These are phyloP conservation scores for Penicillium steckii DNA, from an alignment of 495 filamentous ascomycete genomes.

Conservation along the genomic window DNA sequence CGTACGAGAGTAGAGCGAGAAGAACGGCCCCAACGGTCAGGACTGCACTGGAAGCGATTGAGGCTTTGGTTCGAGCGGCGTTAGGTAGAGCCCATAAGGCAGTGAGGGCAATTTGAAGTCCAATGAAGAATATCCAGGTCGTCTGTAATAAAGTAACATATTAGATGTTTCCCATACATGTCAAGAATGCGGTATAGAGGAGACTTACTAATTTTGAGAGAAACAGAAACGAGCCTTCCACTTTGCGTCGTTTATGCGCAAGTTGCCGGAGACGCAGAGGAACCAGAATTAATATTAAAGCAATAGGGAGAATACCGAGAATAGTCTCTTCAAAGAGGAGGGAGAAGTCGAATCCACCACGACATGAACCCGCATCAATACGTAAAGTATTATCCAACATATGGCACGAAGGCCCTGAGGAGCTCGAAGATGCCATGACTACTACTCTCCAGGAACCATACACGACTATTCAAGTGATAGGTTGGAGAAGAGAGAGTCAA, in stretches of 20 bases:
- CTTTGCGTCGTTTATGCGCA: constrained; percentile 43
- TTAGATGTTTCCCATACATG: background rate
- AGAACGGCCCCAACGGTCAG: constrained; percentile 38
- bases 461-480: constrained; percentile 9
- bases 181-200: background rate
- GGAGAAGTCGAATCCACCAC: constrained; percentile 60
- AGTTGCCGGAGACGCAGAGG: constrained; percentile 49
- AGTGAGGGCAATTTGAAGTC: constrained; percentile 46
- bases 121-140: constrained; percentile 38
- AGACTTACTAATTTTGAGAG: constrained; percentile 44
- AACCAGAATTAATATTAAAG: constrained; percentile 45
- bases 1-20: constrained; percentile 49
- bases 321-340: constrained; percentile 58
- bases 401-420: constrained; percentile 25
- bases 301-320: constrained; percentile 48
- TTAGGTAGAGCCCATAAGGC: constrained; percentile 46
- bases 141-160: constrained; percentile 21
- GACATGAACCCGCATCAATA: constrained; percentile 41
- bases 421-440: constrained; percentile 30
- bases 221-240: constrained; percentile 36
- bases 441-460: constrained; percentile 26
- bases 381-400: constrained; percentile 44
- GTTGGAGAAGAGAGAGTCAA: constrained; percentile 10
- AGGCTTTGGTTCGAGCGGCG: constrained; percentile 33
- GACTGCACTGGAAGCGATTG: constrained; percentile 48